A percentile compares a stretch with the other conserved stretches of the same genome.
phyloP scores from a whole-genome alignment of 208 protist species.

The Phytomonas francai region DNA sequence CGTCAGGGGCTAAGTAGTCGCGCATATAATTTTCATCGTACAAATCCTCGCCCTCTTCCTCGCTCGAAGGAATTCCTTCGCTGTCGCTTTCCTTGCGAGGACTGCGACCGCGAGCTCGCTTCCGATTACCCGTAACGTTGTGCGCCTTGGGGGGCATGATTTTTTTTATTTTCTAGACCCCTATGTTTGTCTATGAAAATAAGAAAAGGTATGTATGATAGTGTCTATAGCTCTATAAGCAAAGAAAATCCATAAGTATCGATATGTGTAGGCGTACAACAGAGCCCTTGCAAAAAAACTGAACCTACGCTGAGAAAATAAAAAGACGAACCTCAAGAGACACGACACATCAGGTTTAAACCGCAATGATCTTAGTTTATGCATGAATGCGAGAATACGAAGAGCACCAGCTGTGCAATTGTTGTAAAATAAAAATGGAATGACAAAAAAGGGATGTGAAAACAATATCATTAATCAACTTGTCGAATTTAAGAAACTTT shows the following conservation, averaged over 20 bases:
- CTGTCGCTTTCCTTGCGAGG: slow-evolving; percentile 1
- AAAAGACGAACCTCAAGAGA: not conserved
- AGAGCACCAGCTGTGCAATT: not conserved
- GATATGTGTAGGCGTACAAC: not conserved
- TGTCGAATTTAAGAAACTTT: not conserved
- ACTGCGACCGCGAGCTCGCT: not conserved
- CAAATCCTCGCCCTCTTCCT: slow-evolving; percentile 81
- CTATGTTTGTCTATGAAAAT: slow-evolving; percentile 7
- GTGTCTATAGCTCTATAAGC: not conserved
- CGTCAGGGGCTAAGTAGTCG: slow-evolving; percentile 77
- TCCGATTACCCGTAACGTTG: not conserved
- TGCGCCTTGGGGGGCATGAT: not conserved
- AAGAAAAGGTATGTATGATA: not conserved
- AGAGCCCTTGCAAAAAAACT: not conserved
- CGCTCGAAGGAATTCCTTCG: slow-evolving; percentile 19
- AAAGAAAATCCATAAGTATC: not conserved
- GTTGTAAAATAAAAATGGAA: not conserved
- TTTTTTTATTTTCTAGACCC: not conserved
- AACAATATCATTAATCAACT: not conserved
- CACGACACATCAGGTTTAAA: not conserved
- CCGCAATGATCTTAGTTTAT: slow-evolving; percentile 3
- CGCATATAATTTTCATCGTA: slow-evolving; percentile 86
- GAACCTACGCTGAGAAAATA: not conserved
- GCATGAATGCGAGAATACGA: not conserved
- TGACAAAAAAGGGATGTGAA: not conserved